phyloP scores from a whole-genome alignment of 176 grass and related monocot species.

The Raddia guianensis region DNA sequence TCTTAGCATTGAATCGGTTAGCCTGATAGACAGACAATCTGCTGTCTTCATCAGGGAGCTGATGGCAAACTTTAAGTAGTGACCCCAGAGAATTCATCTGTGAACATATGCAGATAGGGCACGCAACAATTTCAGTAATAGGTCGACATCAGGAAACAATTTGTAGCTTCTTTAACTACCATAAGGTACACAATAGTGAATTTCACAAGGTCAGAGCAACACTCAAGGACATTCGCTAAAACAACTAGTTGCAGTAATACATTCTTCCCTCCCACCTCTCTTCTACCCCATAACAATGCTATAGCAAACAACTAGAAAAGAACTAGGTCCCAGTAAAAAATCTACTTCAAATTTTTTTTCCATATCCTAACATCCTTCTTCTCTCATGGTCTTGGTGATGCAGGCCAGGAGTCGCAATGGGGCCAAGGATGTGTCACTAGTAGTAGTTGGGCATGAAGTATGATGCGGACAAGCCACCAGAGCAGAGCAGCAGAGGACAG shows the following conservation, averaged over 20 bases:
- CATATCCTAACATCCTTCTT: neutral
- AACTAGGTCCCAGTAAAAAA: neutral
- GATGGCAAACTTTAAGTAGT: constrained; percentile 73
- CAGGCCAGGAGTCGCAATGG: too few species aligned
- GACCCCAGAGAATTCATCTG: constrained; percentile 94
- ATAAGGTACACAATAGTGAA: constrained; percentile 7
- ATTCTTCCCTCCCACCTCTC: neutral
- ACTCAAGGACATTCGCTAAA: neutral
- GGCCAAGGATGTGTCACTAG: too few species aligned
- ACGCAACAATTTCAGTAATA: neutral
- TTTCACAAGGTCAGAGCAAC: neutral
- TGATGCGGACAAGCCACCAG: too few species aligned
- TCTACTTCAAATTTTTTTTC: neutral
- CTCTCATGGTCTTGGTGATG: too few species aligned
- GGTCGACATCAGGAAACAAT: constrained; percentile 18
- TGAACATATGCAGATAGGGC: constrained; percentile 23
- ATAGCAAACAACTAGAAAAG: neutral
- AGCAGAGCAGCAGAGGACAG: too few species aligned
- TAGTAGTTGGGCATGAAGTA: too few species aligned
- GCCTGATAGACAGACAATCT: constrained; percentile 65
- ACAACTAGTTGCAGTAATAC: neutral
- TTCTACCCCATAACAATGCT: neutral
- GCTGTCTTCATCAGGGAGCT: constrained; percentile 72
- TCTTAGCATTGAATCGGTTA: constrained; percentile 72
- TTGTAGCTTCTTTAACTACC: neutral